phyloP scores from a whole-genome alignment of 192 early-diverging fungal genomes.

The Coemansia sp. region DNA sequence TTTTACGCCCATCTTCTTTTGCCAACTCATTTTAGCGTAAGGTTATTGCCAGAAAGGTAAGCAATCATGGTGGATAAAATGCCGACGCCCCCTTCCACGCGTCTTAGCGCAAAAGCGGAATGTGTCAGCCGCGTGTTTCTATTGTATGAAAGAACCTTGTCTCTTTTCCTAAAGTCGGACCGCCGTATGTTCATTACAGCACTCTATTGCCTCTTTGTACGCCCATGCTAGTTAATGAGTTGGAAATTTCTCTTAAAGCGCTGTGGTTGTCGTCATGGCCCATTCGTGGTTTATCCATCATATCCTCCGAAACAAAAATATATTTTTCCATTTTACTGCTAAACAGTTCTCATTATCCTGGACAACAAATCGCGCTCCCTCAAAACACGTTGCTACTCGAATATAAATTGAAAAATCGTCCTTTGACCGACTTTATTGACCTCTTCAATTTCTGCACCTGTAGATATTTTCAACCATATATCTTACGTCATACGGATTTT shows the following conservation, averaged over 20 bases:
- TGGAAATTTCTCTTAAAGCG: neutral
- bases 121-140: neutral
- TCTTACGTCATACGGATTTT: neutral
- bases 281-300: neutral
- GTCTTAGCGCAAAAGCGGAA: neutral
- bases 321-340: neutral
- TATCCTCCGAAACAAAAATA: neutral
- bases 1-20: neutral
- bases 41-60: slow-evolving; percentile 3
- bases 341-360: neutral
- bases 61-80: neutral
- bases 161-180: neutral
- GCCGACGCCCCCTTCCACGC: neutral
- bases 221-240: neutral
- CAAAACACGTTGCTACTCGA: neutral
- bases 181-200: neutral
- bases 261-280: too few relatives aligned
- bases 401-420: neutral
- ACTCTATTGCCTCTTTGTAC: neutral
- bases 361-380: neutral
- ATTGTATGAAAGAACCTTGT: neutral
- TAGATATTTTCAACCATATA: neutral
- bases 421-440: neutral
- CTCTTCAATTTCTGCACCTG: neutral
- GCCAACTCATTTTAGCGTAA: neutral